phyloP scores from a whole-genome alignment of 495 filamentous ascomycete species.

The Aspergillus affinis region DNA sequence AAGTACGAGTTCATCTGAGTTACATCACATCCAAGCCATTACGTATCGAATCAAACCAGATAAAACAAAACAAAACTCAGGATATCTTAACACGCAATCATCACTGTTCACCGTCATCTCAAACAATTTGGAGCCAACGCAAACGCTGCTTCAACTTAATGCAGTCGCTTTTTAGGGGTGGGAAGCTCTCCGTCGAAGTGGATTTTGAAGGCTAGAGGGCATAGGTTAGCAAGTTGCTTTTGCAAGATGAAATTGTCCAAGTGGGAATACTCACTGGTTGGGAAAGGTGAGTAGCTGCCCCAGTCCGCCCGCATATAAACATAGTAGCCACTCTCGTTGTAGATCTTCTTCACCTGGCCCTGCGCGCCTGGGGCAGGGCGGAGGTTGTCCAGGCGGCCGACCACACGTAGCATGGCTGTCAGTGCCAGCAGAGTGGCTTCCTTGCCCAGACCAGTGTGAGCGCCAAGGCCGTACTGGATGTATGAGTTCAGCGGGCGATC shows the following conservation, averaged over 20 bases:
- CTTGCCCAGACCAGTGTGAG: conserved; percentile 61
- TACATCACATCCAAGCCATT: no score
- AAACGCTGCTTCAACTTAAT: background rate
- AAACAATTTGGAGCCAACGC: background rate
- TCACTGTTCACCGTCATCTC: background rate
- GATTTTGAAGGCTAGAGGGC: conserved; percentile 39
- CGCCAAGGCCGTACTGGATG: conserved; percentile 63
- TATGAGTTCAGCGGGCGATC: conserved; percentile 68
- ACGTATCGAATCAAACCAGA: background rate
- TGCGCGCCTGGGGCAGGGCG: conserved; percentile 66
- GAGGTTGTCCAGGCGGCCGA: conserved; percentile 57
- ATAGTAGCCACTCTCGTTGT: conserved; percentile 56
- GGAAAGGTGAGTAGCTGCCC: conserved; percentile 71
- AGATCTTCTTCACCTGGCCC: conserved; percentile 73
- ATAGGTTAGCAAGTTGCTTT: conserved; percentile 15
- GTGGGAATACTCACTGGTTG: conserved; percentile 52
- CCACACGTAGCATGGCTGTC: conserved; percentile 62
- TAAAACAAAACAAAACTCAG: background rate
- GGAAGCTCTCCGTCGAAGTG: conserved; percentile 43
- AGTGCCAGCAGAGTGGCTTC: conserved; percentile 63
- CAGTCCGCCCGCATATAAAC: conserved; percentile 75
- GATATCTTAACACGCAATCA: conserved; percentile 5
- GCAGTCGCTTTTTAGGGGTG: conserved; percentile 18
- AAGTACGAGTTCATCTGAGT: background rate
- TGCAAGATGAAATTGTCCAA: background rate